Base-by-base conservation (phyloP, 2,329 filamentous ascomycete genomes). In the Fusarium floridanum region DNA sequence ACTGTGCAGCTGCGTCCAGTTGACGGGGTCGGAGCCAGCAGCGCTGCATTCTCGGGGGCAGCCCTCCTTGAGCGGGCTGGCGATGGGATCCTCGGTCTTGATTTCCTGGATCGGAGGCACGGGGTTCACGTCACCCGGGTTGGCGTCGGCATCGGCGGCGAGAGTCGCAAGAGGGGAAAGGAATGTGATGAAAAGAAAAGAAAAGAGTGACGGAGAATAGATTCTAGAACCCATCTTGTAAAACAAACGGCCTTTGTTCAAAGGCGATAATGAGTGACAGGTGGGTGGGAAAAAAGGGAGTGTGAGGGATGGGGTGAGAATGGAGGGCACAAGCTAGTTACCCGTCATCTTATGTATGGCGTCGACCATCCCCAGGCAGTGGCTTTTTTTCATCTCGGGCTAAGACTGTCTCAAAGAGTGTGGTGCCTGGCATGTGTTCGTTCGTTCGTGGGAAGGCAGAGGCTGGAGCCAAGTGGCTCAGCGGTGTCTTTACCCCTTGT, bases 1-100 rank as follows among this genome's bases (percentile, higher is more conserved):
- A 32, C 74, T 76, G 5, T 79, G 77, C 8, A 79, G 17, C 55
- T 79, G 74, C 1, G 77, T 79, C 77, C 77, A 79, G 34, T 75
- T 76, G 56, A 68, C 63, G 3, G 77, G 74, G 17, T 79, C 74
- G 8, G 37, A 64, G 1, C 77, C 77, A 10, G 74, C 72, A 8
- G 68, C 61, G 27, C 61, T 45, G 62, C 77, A 79, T 0, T 65
- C 20, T 32, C 74, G 67, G 27, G 77, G 77, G 57, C 77, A 79
- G 59, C 77, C 77, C 11, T 78, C 70, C 6, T 65, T 74, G 10
- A 79, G 70, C 11, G 77, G 76, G 17, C 68, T 75, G 5, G 76
- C 72, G 45, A 78, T 76, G n/a, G 76, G 67, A n/a, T 78, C 76
- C 20, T 75, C 75, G 34, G 67, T 70, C 63, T 77, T 68, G 75